phyloP scores from a whole-genome alignment of 1,139 yeast genomes.

The Geotrichum europaeum region DNA sequence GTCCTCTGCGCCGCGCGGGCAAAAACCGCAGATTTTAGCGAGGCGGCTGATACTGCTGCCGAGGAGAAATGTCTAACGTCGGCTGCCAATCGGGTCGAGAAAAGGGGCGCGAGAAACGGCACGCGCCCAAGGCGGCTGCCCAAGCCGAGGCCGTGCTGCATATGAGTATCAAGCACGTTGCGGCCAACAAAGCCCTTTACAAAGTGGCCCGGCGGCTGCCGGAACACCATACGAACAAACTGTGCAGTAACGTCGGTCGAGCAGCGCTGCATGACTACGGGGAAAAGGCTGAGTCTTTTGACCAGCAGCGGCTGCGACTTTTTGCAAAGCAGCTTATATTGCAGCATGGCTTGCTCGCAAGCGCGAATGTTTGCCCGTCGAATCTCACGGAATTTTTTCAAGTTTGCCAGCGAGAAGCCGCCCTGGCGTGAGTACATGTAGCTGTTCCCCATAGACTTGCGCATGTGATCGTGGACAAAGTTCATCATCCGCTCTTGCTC shows the following conservation, averaged over 20 bases:
- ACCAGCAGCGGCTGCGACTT: conserved; percentile 2
- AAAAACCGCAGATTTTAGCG: background rate
- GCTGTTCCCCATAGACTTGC: background rate
- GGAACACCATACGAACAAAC: background rate
- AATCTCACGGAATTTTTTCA: background rate
- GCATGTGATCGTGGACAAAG: background rate
- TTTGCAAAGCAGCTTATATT: background rate
- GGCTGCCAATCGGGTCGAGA: background rate
- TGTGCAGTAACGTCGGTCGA: background rate
- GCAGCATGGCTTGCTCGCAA: background rate
- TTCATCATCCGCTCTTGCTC: background rate
- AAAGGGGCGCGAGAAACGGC: background rate
- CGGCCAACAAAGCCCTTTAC: background rate
- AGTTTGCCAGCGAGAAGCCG: background rate
- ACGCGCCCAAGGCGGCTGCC: conserved; percentile 2
- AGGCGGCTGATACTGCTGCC: background rate
- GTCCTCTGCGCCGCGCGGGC: background rate
- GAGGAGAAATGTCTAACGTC: background rate
- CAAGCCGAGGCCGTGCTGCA: background rate
- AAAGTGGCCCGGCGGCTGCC: background rate
- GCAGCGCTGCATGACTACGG: background rate
- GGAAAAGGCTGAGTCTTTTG: background rate
- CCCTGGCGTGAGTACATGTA: background rate
- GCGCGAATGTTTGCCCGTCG: background rate
- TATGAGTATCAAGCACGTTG: background rate